Evolutionary conservation across 2,329 filamentous ascomycete species (phyloP).

Genomic region (Paraconiothyrium brasiliense): DNA sequence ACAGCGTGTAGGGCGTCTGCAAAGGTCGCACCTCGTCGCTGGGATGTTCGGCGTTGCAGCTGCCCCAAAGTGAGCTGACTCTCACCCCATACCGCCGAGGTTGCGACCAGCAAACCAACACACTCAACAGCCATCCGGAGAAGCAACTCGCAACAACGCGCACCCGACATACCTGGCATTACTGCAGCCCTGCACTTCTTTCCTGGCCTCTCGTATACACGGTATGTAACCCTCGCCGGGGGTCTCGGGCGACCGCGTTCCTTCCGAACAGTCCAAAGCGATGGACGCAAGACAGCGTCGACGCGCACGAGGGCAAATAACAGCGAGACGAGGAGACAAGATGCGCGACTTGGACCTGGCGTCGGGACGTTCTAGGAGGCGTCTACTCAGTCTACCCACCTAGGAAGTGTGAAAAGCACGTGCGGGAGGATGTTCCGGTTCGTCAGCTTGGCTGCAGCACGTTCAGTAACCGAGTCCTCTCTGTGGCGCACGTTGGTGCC

Average conservation of each 20-base stretch:
- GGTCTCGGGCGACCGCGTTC: too few species aligned
- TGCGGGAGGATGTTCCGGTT: slow-evolving; percentile 1
- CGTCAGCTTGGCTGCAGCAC: slow-evolving; percentile 1
- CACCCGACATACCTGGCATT: not conserved
- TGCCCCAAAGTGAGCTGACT: not conserved
- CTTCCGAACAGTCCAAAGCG: too few species aligned
- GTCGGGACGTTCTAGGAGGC: not conserved
- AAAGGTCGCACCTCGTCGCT: not conserved
- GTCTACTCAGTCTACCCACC: not conserved
- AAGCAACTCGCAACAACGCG: not conserved
- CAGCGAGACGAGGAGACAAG: too few species aligned
- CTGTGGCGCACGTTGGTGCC: too few species aligned
- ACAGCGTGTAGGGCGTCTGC: not conserved
- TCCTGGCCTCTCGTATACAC: not conserved
- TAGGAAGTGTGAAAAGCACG: not conserved
- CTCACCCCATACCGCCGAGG: not conserved
- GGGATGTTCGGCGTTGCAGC: not conserved
- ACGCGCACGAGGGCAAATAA: too few species aligned
- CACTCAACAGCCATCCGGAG: not conserved
- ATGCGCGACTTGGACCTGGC: too few species aligned
- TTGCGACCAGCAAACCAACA: not conserved
- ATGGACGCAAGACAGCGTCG: too few species aligned
- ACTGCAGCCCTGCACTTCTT: not conserved
- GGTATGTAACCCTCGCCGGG: too few species aligned
- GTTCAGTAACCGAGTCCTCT: not conserved